These are phyloP conservation scores for Schoenoplectus tabernaemontani DNA, from an alignment of 202 grass and related monocot genomes.

Conservation along the genomic window DNA sequence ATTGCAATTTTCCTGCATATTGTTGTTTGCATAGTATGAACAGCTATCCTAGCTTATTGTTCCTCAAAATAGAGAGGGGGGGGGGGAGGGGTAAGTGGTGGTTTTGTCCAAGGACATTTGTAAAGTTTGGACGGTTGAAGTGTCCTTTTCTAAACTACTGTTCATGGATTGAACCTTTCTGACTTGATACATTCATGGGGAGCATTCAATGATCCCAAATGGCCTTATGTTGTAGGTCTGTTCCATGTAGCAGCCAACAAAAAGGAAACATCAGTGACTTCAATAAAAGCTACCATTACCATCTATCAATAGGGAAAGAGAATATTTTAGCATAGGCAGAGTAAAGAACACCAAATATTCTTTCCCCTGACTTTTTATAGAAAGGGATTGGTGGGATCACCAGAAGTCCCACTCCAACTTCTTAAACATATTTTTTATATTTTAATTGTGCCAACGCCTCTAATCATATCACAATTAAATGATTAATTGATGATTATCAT, in stretches of 20 bases:
- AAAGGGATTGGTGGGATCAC: slow-evolving; percentile 38
- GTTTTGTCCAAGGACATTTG: slow-evolving; percentile 27
- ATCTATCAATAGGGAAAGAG: slow-evolving; percentile 30
- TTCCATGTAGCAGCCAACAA: slow-evolving; percentile 45
- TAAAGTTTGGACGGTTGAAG: slow-evolving; percentile 18
- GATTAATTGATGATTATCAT: slow-evolving; percentile 7
- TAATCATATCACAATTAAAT: slow-evolving; percentile 20
- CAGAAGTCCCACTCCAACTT: slow-evolving; percentile 8
- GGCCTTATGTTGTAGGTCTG: slow-evolving; percentile 33
- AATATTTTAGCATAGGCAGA: slow-evolving; percentile 38
- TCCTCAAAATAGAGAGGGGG: not conserved
- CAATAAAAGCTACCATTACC: slow-evolving; percentile 22
- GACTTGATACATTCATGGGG: slow-evolving; percentile 42
- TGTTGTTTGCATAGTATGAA: not conserved
- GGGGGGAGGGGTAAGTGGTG: slow-evolving; percentile 3
- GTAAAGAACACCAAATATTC: slow-evolving; percentile 46
- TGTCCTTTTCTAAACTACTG: slow-evolving; percentile 53
- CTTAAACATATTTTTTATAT: not conserved
- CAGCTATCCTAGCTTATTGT: slow-evolving; percentile 2
- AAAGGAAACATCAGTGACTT: slow-evolving; percentile 36
- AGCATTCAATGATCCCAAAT: slow-evolving; percentile 42
- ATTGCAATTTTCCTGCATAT: no score
- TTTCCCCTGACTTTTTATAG: slow-evolving; percentile 45
- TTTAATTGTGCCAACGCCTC: not conserved
- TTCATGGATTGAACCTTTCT: slow-evolving; percentile 52